Base-by-base conservation (phyloP, 208 protist genomes). In the Crithidia expoeki region DNA sequence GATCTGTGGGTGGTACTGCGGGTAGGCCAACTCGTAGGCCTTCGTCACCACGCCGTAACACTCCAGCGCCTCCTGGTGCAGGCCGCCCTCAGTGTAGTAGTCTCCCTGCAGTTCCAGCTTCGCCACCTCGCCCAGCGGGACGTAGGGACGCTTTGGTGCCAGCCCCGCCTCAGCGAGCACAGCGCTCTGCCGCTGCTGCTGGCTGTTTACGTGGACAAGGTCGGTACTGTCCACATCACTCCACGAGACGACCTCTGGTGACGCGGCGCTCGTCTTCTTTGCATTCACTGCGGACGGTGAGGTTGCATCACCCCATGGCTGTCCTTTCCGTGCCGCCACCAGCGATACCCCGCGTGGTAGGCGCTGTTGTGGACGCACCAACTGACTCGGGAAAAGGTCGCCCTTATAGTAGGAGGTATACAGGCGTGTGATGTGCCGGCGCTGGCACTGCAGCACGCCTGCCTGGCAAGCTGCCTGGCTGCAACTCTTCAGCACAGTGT, bases 341-440 rank as follows among this genome's bases (percentile, higher is more conserved):
- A 77, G 21, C 27, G 55, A 68, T 19, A 84, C 67, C 11, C 84
- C 85, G 16, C 47, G 60, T 4, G 92, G 88, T 38, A 92, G 70
- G 4, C 85, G 84, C 66, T 84, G 68, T 38, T 72, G 69, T 19
- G 69, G 86, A 10, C 72, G 82, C 50, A 94, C 88, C 6, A 96
- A 67, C 60, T 96, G 92, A 52, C 72, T 90, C 0, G 92, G 92
- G 34, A 84, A 95, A 5, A 94, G 74, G 28, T 86, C 71, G 1
- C 88, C 89, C 9, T 81, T 66, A 73, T 88, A 96, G 71, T 85
- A 96, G 19, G 89, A 95, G 12, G 92, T 95, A 77, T 96, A 96
- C 23, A 96, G 76, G 16, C 92, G 83, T 23, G 89, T 96, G 30
- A 93, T 74, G 76, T 58, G 68, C 1, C 89, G 84, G 10, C 75